Percentiles rank a stretch among this genome's conserved stretches.
phyloP scores from a whole-genome alignment of 148 eudicot species.

The Hydrangea macrophylla region DNA sequence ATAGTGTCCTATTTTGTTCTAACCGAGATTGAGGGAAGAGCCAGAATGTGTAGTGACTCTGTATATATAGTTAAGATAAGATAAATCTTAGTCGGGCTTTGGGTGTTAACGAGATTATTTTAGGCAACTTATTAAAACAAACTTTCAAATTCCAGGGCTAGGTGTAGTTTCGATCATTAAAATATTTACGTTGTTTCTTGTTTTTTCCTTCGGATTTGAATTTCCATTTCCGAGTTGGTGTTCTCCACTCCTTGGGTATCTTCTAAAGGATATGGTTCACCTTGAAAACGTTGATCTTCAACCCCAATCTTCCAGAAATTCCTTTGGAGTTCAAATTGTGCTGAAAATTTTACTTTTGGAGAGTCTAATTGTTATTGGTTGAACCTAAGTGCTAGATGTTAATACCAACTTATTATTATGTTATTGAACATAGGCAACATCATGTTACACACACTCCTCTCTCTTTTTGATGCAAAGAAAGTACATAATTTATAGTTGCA shows the following conservation, averaged over 20 bases:
- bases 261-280: background rate
- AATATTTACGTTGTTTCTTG: background rate
- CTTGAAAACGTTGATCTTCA: background rate
- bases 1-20: background rate
- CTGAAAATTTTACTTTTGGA: background rate
- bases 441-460: too few species aligned
- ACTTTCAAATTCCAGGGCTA: background rate
- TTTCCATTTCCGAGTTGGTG: background rate
- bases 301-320: background rate
- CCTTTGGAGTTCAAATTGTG: background rate
- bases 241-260: background rate
- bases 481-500: background rate
- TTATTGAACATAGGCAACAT: background rate
- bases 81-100: background rate
- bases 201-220: background rate
- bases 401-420: background rate
- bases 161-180: background rate
- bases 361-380: conserved; percentile 1
- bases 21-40: background rate
- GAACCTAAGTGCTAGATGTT: background rate
- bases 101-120: background rate
- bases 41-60: background rate
- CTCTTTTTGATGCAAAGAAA: background rate
- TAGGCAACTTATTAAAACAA: background rate
- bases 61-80: background rate